Conservation (phyloP, 148 eudicot genomes). For the Polygonum maritimum region DNA sequence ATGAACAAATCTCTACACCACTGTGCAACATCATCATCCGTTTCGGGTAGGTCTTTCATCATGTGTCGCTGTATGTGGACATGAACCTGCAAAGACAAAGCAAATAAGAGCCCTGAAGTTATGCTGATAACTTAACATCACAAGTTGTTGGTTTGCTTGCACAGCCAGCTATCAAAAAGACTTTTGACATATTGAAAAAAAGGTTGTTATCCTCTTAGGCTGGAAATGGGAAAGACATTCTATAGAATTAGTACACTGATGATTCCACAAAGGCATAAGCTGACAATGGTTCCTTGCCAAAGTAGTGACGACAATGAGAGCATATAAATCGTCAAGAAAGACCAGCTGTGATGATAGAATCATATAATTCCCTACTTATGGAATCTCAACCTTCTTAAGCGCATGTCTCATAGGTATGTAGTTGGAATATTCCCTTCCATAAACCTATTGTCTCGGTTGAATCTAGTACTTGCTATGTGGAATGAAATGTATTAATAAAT, state of each 20-base stretch:
- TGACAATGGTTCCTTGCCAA: neutral
- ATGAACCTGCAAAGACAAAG: conserved; percentile 46
- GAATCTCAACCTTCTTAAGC: too few species aligned
- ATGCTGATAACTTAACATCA: neutral
- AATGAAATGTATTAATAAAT: too few species aligned
- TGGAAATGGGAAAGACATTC: neutral
- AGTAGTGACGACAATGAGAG: neutral
- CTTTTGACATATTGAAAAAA: too few species aligned
- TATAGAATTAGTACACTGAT: neutral
- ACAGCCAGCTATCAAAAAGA: neutral
- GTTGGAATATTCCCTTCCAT: neutral
- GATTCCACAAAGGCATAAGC: neutral
- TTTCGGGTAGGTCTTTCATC: conserved; percentile 83
- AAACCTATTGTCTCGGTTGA: too few species aligned
- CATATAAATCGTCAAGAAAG: neutral
- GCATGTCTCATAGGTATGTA: neutral
- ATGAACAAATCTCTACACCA: conserved; percentile 88
- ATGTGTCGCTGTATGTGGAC: conserved; percentile 74
- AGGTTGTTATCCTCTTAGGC: neutral
- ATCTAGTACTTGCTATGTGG: too few species aligned
- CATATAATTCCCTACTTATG: neutral
- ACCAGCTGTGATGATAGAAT: neutral
- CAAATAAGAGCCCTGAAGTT: neutral
- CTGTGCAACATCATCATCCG: conserved; percentile 82
- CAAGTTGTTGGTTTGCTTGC: neutral